A percentile compares a stretch with the other conserved stretches of the same genome.
These are phyloP conservation scores for Saururus chinensis DNA, from an alignment of 164 flowering plant genomes.

Conservation along the genomic window DNA sequence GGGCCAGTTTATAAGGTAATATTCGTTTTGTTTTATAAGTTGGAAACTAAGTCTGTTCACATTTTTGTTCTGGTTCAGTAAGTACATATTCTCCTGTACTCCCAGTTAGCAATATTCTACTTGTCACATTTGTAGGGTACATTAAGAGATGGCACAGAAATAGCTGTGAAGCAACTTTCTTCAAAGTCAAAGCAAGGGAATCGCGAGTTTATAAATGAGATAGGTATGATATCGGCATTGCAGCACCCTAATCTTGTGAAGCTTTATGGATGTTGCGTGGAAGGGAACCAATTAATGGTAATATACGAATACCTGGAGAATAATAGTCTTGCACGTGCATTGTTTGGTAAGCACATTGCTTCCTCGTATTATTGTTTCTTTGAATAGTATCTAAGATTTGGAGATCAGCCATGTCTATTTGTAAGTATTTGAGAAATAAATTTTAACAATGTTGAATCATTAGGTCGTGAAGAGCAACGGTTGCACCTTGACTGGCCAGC, in stretches of 20 bases:
- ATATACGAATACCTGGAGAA: conserved; percentile 54
- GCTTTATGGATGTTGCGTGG: conserved; percentile 48
- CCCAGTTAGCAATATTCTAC: too few relatives aligned
- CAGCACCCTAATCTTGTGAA: conserved; percentile 56
- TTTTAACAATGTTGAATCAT: neutral
- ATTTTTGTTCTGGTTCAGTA: too few relatives aligned
- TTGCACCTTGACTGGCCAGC: conserved; percentile 50
- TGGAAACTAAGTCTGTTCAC: too few relatives aligned
- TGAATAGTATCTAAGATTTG: neutral
- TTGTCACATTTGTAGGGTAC: conserved; percentile 4
- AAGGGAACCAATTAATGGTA: conserved; percentile 38
- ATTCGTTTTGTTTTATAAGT: too few relatives aligned
- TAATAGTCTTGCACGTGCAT: conserved; percentile 42
- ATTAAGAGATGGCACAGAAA: conserved; percentile 38
- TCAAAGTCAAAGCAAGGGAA: conserved; percentile 57
- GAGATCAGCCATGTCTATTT: too few relatives aligned
- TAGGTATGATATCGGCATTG: conserved; percentile 52
- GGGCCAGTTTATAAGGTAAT: conserved; percentile 1
- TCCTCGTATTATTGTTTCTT: neutral
- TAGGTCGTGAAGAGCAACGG: conserved; percentile 27
- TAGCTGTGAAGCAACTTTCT: conserved; percentile 64
- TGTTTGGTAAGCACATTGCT: conserved; percentile 26
- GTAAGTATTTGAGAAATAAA: neutral
- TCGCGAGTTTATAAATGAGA: conserved; percentile 59
- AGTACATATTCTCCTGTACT: too few relatives aligned